These are phyloP conservation scores for Ophiostoma tasmaniense DNA, from an alignment of 2,329 filamentous ascomycete genomes.

Conservation along the genomic window DNA sequence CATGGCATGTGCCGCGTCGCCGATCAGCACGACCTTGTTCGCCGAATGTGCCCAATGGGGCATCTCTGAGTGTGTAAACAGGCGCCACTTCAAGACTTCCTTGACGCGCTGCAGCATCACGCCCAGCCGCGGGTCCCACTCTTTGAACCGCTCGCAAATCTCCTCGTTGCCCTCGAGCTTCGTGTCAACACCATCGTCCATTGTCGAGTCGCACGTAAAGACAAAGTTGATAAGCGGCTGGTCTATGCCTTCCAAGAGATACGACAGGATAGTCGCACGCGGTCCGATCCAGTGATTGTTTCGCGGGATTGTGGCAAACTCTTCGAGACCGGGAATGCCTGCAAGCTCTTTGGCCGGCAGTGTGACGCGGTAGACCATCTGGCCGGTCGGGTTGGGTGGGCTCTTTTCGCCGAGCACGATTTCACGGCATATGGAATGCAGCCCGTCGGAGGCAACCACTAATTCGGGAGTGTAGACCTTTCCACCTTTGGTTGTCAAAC, in stretches of 20 bases:
- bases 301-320: constrained; percentile 38
- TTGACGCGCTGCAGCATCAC: constrained; percentile 14
- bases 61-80: constrained; percentile 15
- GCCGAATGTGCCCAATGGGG: constrained; percentile 11
- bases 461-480: constrained; percentile 12
- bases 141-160: constrained; percentile 14
- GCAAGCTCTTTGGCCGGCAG: constrained; percentile 25
- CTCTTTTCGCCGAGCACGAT: constrained; percentile 19
- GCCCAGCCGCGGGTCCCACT: constrained; percentile 17
- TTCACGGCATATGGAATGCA: constrained; percentile 17
- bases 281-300: constrained; percentile 47
- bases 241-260: constrained; percentile 14
- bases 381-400: constrained; percentile 33
- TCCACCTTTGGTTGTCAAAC: constrained; percentile 5
- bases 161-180: constrained; percentile 13
- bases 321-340: constrained; percentile 36
- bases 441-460: constrained; percentile 17
- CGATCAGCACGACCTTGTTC: constrained; percentile 35
- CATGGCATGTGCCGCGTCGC: constrained; percentile 42
- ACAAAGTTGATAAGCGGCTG: constrained; percentile 18
- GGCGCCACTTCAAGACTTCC: constrained; percentile 14
- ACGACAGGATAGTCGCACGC: constrained; percentile 25
- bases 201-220: constrained; percentile 16
- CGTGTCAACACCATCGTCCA: constrained; percentile 14
- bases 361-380: constrained; percentile 42